Evolutionary conservation across 306 rosid genomes (phyloP).

Genomic region (Alnus rubra): DNA sequence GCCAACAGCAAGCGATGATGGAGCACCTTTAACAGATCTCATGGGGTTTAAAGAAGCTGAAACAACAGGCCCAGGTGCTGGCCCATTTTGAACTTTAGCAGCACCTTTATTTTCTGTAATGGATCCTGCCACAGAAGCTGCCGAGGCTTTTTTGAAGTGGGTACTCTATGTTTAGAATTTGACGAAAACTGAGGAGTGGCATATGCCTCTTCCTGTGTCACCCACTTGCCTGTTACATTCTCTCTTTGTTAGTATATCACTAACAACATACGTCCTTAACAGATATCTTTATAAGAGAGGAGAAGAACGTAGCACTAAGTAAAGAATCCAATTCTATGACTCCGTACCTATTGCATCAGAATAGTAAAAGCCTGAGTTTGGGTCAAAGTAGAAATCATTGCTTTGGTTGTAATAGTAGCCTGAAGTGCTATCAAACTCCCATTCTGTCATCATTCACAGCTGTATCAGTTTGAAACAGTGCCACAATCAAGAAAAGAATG

Average conservation of each 20-base stretch:
- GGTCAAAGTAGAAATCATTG: constrained; percentile 80
- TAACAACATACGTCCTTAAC: constrained; percentile 7
- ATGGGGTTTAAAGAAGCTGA: constrained; percentile 61
- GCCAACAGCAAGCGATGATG: constrained; percentile 75
- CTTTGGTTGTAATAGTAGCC: constrained; percentile 82
- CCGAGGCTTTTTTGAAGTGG: constrained; percentile 43
- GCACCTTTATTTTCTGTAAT: constrained; percentile 38
- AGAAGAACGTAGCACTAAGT: constrained; percentile 4
- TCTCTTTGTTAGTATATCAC: constrained; percentile 33
- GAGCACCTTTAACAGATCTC: constrained; percentile 68
- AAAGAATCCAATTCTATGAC: constrained; percentile 3
- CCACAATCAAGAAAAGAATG: constrained; percentile 28
- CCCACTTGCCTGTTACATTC: constrained; percentile 85
- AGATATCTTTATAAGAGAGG: background rate
- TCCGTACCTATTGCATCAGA: constrained; percentile 76
- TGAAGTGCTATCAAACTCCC: constrained; percentile 76
- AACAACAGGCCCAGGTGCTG: constrained; percentile 67
- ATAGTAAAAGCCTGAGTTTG: constrained; percentile 87
- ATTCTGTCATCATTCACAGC: constrained; percentile 64
- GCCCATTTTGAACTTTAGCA: constrained; percentile 41
- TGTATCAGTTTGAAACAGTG: constrained; percentile 43
- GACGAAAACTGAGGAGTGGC: constrained; percentile 68
- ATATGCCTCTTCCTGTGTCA: constrained; percentile 89
- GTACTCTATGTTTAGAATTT: constrained; percentile 42
- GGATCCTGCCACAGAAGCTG: constrained; percentile 43